Base-by-base conservation (phyloP, 768 basidiomycete genomes). In the Fomitopsis serialis region DNA sequence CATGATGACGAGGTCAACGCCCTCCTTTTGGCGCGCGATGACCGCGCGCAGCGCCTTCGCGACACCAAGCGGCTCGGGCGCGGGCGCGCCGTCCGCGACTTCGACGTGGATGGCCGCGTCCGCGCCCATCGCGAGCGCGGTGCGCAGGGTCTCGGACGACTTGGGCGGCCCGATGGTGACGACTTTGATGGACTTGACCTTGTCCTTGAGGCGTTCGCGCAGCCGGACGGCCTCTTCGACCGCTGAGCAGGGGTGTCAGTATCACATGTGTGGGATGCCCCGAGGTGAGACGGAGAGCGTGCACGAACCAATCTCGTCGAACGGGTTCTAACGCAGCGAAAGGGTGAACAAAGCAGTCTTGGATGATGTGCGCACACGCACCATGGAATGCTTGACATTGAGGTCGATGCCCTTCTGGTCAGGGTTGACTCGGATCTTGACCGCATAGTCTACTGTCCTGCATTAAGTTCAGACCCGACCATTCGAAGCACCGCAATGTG, bases 311-410 rank as follows among this genome's bases (percentile, higher is more conserved):
- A 98, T 98, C 73, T 99, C 97, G 68, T 98, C 96, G 64, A 98
- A 98, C 0, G 97, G 96, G 70, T 98, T 98, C 95, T 98, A 63
- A 27, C 4, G 36, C 9, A 50, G 42, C 12, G 36, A 17, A 22
- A 25, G 34, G 45, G 48, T 2, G 21, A 23, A 21, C 21, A 43
- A 40, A 44, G 17, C 36, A 43, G 1, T 40, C 11, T 53, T 2
- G 17, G 2, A 42, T 13, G 12, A 54, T 6, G 4, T 35, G 29
- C 5, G 29, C 29, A 12, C 1, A 35, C 85, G 60, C 59, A 94
- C 96, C 95, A 99, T 98, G 1, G 93, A 95, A 73, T 99, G 97
- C 78, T 99, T 99, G 61, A 97, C 96, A 69, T 88, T 93, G 52
- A 90, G 86, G 76, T 99, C 96, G 40, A 99, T 84, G 13, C 94